Conservation (phyloP, 73 alveolate species). For the Tetrahymena elliotti region DNA sequence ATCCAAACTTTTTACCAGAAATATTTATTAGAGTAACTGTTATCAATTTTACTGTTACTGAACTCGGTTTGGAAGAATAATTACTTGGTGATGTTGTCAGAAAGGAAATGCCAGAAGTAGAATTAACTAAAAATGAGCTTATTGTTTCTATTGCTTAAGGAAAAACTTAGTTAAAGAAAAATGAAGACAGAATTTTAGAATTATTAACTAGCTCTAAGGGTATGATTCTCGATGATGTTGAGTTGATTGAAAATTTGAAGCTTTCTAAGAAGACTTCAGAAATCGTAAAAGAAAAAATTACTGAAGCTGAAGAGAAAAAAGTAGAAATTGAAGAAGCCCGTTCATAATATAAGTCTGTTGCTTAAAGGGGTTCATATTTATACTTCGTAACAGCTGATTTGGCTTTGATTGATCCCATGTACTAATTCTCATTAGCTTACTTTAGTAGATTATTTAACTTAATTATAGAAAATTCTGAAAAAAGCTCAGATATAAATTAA, state of each 20-base stretch:
- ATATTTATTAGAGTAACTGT: constrained; percentile 86
- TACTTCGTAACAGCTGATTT: constrained; percentile 91
- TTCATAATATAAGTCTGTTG: constrained; percentile 70
- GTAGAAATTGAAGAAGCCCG: constrained; percentile 83
- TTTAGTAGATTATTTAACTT: constrained; percentile 72
- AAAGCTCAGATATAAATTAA: constrained; percentile 51
- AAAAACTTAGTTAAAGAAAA: constrained; percentile 70
- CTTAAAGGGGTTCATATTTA: constrained; percentile 82
- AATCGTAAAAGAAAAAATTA: constrained; percentile 70
- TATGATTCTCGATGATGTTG: constrained; percentile 83
- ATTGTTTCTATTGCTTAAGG: constrained; percentile 75
- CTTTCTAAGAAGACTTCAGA: constrained; percentile 78
- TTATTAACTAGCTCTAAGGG: constrained; percentile 80
- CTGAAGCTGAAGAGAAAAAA: constrained; percentile 74
- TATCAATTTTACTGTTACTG: constrained; percentile 93
- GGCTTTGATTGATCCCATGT: constrained; percentile 94
- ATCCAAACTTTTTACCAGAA: constrained; percentile 91
- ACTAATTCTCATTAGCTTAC: constrained; percentile 86
- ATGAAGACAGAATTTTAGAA: constrained; percentile 79
- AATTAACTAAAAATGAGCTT: constrained; percentile 74
- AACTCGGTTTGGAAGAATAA: constrained; percentile 91
- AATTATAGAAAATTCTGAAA: constrained; percentile 64
- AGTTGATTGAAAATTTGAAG: constrained; percentile 71
- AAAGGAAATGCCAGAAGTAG: constrained; percentile 90
- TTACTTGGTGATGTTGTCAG: constrained; percentile 89